A percentile compares a stretch with the other conserved stretches of the same genome.
phyloP scores from a whole-genome alignment of 495 filamentous ascomycete genomes.

The Aspergillus steynii region DNA sequence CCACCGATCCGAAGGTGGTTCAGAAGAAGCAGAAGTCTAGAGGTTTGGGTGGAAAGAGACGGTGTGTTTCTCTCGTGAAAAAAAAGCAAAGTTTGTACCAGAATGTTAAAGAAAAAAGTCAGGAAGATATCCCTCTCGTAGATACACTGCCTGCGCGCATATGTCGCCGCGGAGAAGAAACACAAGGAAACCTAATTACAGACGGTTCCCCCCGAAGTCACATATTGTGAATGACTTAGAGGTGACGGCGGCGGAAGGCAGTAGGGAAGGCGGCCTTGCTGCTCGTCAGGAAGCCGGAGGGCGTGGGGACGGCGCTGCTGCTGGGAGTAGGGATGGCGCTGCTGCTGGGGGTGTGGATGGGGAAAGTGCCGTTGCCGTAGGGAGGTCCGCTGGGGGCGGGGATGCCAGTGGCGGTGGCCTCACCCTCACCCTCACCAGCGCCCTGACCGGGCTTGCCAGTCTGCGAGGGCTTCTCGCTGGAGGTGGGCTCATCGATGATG shows the following conservation, averaged over 20 bases:
- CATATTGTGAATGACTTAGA: constrained; percentile 2
- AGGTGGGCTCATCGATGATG: constrained; percentile 17
- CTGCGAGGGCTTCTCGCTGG: constrained; percentile 19
- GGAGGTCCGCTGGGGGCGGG: constrained; percentile 26
- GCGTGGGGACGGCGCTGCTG: constrained; percentile 32
- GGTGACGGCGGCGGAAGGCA: constrained; percentile 31
- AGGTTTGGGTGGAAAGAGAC: constrained; percentile 11
- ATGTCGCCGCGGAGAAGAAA: constrained; percentile 3
- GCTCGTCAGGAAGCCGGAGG: constrained; percentile 29
- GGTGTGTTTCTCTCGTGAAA: not conserved
- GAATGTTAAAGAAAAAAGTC: constrained; percentile 19
- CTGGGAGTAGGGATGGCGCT: constrained; percentile 31
- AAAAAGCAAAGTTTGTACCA: constrained; percentile 26
- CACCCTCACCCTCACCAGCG: constrained; percentile 23
- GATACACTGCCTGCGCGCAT: constrained; percentile 33
- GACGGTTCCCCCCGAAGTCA: constrained; percentile 2
- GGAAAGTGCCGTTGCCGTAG: constrained; percentile 39
- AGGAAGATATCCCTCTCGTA: constrained; percentile 21
- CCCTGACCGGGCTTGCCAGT: constrained; percentile 1
- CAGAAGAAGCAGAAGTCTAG: constrained; percentile 8
- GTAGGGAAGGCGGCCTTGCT: constrained; percentile 22
- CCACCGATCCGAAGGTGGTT: not conserved
- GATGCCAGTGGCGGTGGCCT: constrained; percentile 3
- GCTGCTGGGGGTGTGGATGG: constrained; percentile 17
- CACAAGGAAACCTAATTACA: constrained; percentile 19